A percentile compares a stretch with the other conserved stretches of the same genome.
Evolutionary conservation across 2,329 filamentous ascomycete species (phyloP).

Genomic region (Aspergillus costaricaensis): DNA sequence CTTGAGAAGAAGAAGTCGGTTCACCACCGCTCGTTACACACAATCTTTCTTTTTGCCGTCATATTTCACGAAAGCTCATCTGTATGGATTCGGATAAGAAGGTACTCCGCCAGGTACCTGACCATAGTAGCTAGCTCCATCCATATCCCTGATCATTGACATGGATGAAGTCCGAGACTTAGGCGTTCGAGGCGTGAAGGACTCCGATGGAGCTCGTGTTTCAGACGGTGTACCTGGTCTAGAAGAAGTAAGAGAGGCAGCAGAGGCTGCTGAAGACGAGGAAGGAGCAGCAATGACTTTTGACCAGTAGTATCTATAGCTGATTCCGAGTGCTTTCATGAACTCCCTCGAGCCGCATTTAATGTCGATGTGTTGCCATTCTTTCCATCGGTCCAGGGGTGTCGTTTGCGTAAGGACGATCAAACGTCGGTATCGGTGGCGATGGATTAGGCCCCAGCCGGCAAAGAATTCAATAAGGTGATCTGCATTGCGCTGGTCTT

Average conservation of each 20-base stretch:
- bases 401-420: conserved; percentile 29
- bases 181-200: conserved; percentile 18
- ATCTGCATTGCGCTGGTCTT: conserved; percentile 35
- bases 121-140: neutral
- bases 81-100: neutral
- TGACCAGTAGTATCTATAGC: conserved; percentile 17
- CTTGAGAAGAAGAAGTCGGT: too few species aligned
- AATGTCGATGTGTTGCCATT: conserved; percentile 33
- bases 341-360: conserved; percentile 16
- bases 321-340: conserved; percentile 17
- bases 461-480: conserved; percentile 43
- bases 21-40: too few species aligned
- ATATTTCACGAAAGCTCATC: neutral
- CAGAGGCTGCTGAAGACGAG: too few species aligned
- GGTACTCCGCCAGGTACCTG: neutral
- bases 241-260: neutral
- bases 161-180: too few species aligned
- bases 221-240: neutral
- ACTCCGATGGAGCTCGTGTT: neutral
- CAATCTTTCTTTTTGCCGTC: too few species aligned
- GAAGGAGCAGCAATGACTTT: conserved; percentile 8
- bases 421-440: conserved; percentile 36
- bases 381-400: conserved; percentile 30
- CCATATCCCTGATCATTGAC: neutral
- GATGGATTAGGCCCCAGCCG: conserved; percentile 38